Base-by-base conservation (phyloP, 2,329 filamentous ascomycete species). In the Mycosphaerella sp. region DNA sequence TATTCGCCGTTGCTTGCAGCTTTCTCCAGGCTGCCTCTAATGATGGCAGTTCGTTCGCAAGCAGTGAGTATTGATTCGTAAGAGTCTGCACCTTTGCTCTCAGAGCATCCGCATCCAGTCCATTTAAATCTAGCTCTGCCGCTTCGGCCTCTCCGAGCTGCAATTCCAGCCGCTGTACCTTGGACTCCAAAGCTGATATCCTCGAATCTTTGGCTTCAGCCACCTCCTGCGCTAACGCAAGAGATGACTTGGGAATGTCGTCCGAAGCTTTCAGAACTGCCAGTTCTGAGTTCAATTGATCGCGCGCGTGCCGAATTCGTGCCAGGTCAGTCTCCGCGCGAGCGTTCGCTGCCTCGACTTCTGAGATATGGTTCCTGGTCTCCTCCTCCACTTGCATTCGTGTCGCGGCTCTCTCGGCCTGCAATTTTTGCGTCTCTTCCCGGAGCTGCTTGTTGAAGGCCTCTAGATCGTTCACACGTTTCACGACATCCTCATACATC, bases 21-120 rank as follows among this genome's bases (percentile, higher is more conserved):
- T 90, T 91, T 69, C 87, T 95, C 75, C 89, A 96, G 0, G 91
- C 91, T 46, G 82, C 84, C 66, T 95, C 89, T 75, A 98, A 88
- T 0, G 89, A 87, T 2, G 88, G 85, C 49, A 98, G 71, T 70
- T 98, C 93, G 57, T 85, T 84, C 63, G 89, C 90, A 57, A 98
- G 85, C 46, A 93, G 82, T 39, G 84, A 77, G 65, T 90, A 91
- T 65, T 95, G 87, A 59, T 81, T 83, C 62, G 89, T 82, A 43
- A 97, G 71, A 58, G 84, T 86, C 52, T 79, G 76, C 62, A 89
- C 85, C 67, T 86, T 89, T 49, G 77, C 73, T 28, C 83, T 84
- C 46, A 97, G 73, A 51, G 93, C 84, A 27, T 93, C 87, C 0
- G 78, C 64, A 1, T 81, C 74, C 44, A 93, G 65, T 2, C 77